phyloP scores from a whole-genome alignment of 257 asterid species.

The Haberlea rhodopensis region DNA sequence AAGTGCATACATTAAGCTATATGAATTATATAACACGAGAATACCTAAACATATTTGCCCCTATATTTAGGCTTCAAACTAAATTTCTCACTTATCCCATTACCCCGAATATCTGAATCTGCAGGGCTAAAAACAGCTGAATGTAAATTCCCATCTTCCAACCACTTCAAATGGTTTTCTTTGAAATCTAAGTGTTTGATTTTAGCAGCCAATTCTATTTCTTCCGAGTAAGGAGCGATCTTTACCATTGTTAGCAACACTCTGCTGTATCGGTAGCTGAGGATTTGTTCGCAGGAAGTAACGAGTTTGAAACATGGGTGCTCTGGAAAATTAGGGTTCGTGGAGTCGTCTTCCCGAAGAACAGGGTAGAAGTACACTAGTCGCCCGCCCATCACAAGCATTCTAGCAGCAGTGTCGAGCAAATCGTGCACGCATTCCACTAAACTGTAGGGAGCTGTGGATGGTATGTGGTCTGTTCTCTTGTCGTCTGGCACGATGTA shows the following conservation, averaged over 20 bases:
- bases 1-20: neutral
- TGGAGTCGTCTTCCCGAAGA: slow-evolving; percentile 61
- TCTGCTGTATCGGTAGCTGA: slow-evolving; percentile 89
- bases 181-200: slow-evolving; percentile 67
- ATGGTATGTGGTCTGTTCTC: slow-evolving; percentile 89
- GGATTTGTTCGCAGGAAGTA: slow-evolving; percentile 77
- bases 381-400: slow-evolving; percentile 91
- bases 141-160: slow-evolving; percentile 90
- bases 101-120: slow-evolving; percentile 41
- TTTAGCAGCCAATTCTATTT: slow-evolving; percentile 63
- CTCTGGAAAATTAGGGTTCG: slow-evolving; percentile 66
- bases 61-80: slow-evolving; percentile 76
- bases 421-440: slow-evolving; percentile 95
- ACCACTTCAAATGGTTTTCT: slow-evolving; percentile 88
- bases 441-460: slow-evolving; percentile 92
- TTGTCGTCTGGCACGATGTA: slow-evolving; percentile 89
- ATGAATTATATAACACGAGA: neutral
- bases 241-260: slow-evolving; percentile 71
- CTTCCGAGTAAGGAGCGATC: slow-evolving; percentile 62
- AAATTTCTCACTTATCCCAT: slow-evolving; percentile 46
- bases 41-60: slow-evolving; percentile 86
- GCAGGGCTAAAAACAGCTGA: slow-evolving; percentile 87
- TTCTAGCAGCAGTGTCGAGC: slow-evolving; percentile 86
- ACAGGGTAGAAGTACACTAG: slow-evolving; percentile 93
- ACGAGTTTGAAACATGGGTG: slow-evolving; percentile 82